phyloP scores from a whole-genome alignment of 306 rosid genomes.

The Cucurbita moschata region DNA sequence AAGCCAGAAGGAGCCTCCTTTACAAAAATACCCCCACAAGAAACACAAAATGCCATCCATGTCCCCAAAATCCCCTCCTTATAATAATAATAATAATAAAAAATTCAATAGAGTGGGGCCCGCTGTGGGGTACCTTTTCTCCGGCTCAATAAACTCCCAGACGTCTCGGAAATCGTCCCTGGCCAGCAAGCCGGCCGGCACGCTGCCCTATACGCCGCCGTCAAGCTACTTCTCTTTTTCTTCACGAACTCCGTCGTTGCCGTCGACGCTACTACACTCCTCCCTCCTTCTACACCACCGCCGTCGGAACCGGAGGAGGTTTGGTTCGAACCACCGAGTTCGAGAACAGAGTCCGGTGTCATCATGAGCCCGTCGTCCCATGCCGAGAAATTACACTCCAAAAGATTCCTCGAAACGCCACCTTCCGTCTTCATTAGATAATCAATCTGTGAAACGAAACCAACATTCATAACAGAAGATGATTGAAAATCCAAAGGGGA shows the following conservation, averaged over 20 bases:
- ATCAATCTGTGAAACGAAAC: conserved; percentile 27
- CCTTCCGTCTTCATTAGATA: conserved; percentile 32
- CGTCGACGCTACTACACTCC: conserved; percentile 38
- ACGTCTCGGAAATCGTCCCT: conserved; percentile 29
- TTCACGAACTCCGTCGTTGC: conserved; percentile 65
- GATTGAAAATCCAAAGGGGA: no score
- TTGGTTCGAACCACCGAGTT: conserved; percentile 46
- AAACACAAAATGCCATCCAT: background rate
- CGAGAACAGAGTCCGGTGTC: conserved; percentile 73
- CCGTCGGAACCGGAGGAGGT: conserved; percentile 65
- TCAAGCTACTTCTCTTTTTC: conserved; percentile 37
- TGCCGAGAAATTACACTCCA: conserved; percentile 59
- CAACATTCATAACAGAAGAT: no score
- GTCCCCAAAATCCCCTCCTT: conserved; percentile 1
- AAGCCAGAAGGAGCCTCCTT: background rate
- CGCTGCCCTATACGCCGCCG: conserved; percentile 12
- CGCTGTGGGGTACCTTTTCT: conserved; percentile 72
- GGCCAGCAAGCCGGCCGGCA: conserved; percentile 32
- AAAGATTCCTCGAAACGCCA: conserved; percentile 30
- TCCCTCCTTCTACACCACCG: conserved; percentile 31
- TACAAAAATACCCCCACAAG: background rate
- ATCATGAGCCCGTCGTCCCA: conserved; percentile 33
- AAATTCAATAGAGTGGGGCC: conserved; percentile 64
- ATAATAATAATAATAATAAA: no score
- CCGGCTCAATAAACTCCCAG: conserved; percentile 49